These are phyloP conservation scores for Colletotrichum nymphaeae DNA, from an alignment of 2,329 filamentous ascomycete species.

Conservation along the genomic window DNA sequence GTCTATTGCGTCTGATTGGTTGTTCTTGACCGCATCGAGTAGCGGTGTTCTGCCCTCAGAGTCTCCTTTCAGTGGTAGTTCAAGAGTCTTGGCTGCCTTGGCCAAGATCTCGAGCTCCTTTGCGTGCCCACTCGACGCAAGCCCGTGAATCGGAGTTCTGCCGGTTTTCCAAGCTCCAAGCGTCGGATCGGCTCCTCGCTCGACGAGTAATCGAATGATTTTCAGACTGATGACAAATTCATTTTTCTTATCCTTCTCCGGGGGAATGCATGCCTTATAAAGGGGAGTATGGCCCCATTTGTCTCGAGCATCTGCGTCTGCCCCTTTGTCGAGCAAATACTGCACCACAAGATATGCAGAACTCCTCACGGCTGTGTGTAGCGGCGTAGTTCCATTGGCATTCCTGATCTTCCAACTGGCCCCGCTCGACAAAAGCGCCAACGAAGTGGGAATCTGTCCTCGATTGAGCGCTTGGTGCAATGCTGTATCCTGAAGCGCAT, in stretches of 20 bases:
- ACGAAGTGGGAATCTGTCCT: conserved; percentile 9
- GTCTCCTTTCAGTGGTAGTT: background rate
- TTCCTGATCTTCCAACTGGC: conserved; percentile 1
- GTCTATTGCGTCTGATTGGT: background rate
- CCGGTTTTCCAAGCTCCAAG: background rate
- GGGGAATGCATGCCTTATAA: conserved; percentile 11
- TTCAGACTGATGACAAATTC: background rate
- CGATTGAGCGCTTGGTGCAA: conserved; percentile 3
- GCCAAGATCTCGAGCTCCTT: conserved; percentile 4
- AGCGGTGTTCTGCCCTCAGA: conserved; percentile 10
- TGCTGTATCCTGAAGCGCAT: background rate
- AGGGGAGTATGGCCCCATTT: conserved; percentile 11
- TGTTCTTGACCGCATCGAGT: background rate
- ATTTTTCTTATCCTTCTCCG: conserved; percentile 5
- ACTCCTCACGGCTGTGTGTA: conserved; percentile 13
- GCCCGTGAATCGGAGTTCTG: conserved; percentile 11
- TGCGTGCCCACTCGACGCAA: conserved; percentile 2
- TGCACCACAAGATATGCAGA: conserved; percentile 4
- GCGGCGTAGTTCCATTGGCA: conserved; percentile 1
- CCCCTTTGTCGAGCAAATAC: conserved; percentile 26
- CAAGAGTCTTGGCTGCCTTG: conserved; percentile 2
- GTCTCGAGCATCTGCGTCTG: conserved; percentile 21
- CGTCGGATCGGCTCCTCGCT: conserved; percentile 20
- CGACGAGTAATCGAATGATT: conserved; percentile 6
- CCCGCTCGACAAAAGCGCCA: conserved; percentile 6